Evolutionary conservation across 2,329 filamentous ascomycete species (phyloP), one percentile per base, ranked within the genome.

Genomic region (Pseudogymnoascus sp.): DNA sequence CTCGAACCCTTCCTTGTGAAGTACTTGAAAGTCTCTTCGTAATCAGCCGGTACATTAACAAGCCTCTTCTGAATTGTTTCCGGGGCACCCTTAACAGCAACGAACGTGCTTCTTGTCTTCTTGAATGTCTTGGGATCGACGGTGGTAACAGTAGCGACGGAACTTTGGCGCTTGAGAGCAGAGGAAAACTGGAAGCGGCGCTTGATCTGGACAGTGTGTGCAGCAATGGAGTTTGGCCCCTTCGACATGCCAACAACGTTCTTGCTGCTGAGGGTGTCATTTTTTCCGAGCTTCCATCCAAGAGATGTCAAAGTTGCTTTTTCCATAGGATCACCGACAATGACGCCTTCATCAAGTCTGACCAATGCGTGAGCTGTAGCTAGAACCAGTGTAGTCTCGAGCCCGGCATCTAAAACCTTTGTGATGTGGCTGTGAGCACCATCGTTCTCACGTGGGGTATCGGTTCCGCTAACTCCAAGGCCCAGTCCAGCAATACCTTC

Each of bases 161-260:
- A 96, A 76, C 93, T 97, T 77, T 97, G 93, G 63, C 95, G 89
- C 78, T 99, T 99, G 64, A 99, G 82, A 2, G 92, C 88, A 40
- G 95, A 99, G 6, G 95, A 99, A 77, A 99, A 99, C 72, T 97
- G 95, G 83, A 99, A 99, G 66, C 95, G 89, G 68, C 95, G 89
- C 79, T 95, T 96, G 75, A 99, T 89, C 71, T 97, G 93, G 62
- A 97, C 95, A 61, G 86, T 86, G 64, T 96, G 91, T 18, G 83
- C 81, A 42, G 83, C 77, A 31, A 79, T 80, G 37, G 74, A 73
- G 21, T 78, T 73, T 12, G 77, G 77, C 62, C 74, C 74, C 40
- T 75, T 76, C n/a, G 77, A 74, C 8, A 79, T 74, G 21, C 78
- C 74, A 12, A 77, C 73, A 2, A 77, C 73, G 10, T 80, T 75